Evolutionary conservation across 768 basidiomycete genomes (phyloP).

Genomic region (Rhodocollybia butyracea): DNA sequence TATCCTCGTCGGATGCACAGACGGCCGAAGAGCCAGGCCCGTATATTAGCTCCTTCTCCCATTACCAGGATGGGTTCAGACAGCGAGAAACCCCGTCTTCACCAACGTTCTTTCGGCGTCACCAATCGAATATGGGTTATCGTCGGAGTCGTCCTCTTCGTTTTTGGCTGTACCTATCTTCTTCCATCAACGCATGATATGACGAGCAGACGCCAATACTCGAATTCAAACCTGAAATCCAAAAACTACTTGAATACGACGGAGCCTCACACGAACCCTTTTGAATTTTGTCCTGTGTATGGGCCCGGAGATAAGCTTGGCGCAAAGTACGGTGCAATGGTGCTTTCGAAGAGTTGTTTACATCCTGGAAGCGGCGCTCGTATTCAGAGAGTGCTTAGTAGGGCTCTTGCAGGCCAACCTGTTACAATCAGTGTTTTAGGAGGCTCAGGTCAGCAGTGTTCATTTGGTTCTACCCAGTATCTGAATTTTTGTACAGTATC

Average conservation of each 20-base stretch:
- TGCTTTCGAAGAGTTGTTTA: slow-evolving; percentile 69
- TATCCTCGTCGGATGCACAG: slow-evolving; percentile 45
- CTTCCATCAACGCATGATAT: slow-evolving; percentile 35
- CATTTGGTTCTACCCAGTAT: slow-evolving; percentile 7
- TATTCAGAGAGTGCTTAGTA: slow-evolving; percentile 77
- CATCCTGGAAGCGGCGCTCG: slow-evolving; percentile 81
- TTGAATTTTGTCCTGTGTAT: slow-evolving; percentile 88
- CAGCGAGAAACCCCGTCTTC: slow-evolving; percentile 50
- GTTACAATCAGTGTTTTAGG: slow-evolving; percentile 89
- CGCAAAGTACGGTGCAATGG: slow-evolving; percentile 70
- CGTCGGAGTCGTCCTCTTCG: slow-evolving; percentile 46
- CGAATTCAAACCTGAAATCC: slow-evolving; percentile 51
- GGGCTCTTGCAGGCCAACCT: slow-evolving; percentile 80
- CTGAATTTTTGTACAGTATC: slow-evolving; percentile 56
- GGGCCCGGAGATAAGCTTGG: slow-evolving; percentile 81
- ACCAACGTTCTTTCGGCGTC: slow-evolving; percentile 57
- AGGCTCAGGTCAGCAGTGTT: slow-evolving; percentile 66
- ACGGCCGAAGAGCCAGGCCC: slow-evolving; percentile 50
- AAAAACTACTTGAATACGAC: slow-evolving; percentile 81
- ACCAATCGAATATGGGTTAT: slow-evolving; percentile 71
- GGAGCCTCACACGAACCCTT: slow-evolving; percentile 63
- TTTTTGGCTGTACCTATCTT: slow-evolving; percentile 54
- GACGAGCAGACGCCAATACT: slow-evolving; percentile 25
- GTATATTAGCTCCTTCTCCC: slow-evolving; percentile 49
- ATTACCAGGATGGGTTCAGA: slow-evolving; percentile 46